Base-by-base conservation (phyloP, 75 land plant genomes). In the Pseudotsuga menziesii region DNA sequence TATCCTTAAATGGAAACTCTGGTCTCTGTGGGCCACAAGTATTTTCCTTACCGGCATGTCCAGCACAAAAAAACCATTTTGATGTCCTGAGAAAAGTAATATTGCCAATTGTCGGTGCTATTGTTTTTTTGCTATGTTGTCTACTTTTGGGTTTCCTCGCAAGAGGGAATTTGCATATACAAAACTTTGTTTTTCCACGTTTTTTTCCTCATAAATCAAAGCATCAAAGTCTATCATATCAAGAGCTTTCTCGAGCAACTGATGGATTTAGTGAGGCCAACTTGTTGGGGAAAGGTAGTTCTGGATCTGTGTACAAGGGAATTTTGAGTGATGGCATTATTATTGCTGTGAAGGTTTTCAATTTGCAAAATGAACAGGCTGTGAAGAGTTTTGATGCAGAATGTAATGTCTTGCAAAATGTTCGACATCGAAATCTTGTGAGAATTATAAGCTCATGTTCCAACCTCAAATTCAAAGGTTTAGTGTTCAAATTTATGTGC, bases 241-340 rank as follows among this genome's bases (percentile, higher is more conserved):
- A 58, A 1, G 70, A 73, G 61, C 23, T 80, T 54, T 14, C 35
- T 36, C 26, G 27, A 14, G 82, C 73, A 25, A 81, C 82, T 19
- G 56, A 29, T 26, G 69, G 63, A 5, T 64, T 82, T 35, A 61
- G 0, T 36, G 84, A 58, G 20, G 44, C 16, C 4, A 79, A 82
- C 11, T 22, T 74, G 22, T 41, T 82, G 19, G 82, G 82, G 8
- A 39, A 13, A 9, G 84, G 81, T 19, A 55, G 61, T 17, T 79
- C 52, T 25, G 80, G 81, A 57, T 32, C 75, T 1, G 81, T 82
- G 15, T 82, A 78, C 60, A 82, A 75, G 75, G 81, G 70, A 14
- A 52, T 64, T 17, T 22, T 83, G 57, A 35, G 14, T 20, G 52
- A 57, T 63, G 85, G 82, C 12, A 56, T 35, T 26, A 23, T 61